These are phyloP conservation scores for Biscogniauxia mediterranea DNA, from an alignment of 2,329 filamentous ascomycete genomes.

Conservation along the genomic window DNA sequence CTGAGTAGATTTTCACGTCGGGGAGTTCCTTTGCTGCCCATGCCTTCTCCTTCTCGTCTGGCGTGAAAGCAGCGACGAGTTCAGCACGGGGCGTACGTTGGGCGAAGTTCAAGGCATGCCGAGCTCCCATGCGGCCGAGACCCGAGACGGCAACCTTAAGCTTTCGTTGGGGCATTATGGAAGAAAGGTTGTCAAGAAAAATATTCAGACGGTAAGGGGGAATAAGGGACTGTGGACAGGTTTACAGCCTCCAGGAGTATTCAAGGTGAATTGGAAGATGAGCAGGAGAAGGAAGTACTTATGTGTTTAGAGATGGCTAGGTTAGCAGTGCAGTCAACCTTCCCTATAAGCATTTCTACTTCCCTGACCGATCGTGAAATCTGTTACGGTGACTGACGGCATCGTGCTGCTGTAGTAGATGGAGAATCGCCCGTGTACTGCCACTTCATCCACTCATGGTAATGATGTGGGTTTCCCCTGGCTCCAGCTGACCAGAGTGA, in stretches of 20 bases:
- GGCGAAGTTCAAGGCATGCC: not conserved
- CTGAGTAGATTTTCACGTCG: conserved; percentile 43
- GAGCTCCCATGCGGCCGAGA: not conserved
- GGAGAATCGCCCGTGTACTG: not conserved
- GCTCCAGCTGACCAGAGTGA: not conserved
- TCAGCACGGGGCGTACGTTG: conserved; percentile 16
- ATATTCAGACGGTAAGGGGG: not conserved
- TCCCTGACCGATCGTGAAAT: not conserved
- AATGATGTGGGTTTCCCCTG: not conserved
- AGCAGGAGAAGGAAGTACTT: not conserved
- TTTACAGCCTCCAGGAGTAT: not conserved
- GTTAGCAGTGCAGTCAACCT: not conserved
- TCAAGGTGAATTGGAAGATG: not conserved
- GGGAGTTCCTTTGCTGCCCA: conserved; percentile 40
- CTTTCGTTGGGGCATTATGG: not conserved
- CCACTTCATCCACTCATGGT: not conserved
- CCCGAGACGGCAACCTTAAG: not conserved
- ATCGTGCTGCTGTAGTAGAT: not conserved
- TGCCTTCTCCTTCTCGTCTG: conserved; percentile 40
- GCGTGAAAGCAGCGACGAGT: conserved; percentile 49
- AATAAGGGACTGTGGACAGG: not conserved
- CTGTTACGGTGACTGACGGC: not conserved
- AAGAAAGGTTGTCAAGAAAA: not conserved
- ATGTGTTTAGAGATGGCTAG: not conserved
- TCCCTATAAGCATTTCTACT: not conserved